phyloP scores from a whole-genome alignment of 2,329 filamentous ascomycete species.

The Teratosphaeria pseudoeucalypti region DNA sequence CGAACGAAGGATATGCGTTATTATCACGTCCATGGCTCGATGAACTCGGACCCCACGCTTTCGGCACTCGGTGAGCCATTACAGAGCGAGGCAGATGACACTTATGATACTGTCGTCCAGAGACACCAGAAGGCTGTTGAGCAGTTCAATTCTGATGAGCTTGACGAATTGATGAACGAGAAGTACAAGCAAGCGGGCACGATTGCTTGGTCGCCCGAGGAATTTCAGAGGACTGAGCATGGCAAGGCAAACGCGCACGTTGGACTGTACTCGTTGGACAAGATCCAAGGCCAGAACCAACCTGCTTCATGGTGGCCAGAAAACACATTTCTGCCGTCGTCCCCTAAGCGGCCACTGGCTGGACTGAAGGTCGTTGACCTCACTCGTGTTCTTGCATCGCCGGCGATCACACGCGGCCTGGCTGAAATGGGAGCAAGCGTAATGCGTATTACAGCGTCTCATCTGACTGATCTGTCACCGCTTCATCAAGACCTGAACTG shows the following conservation, averaged over 20 bases:
- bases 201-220: slow-evolving; percentile 5
- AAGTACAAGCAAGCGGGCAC: slow-evolving; percentile 7
- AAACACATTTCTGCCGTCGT: slow-evolving; percentile 17
- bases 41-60: too few relatives aligned
- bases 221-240: slow-evolving; percentile 28
- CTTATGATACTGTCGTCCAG: slow-evolving; percentile 15
- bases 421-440: slow-evolving; percentile 69
- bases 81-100: too few relatives aligned
- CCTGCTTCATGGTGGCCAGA: slow-evolving; percentile 17
- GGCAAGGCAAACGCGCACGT: slow-evolving; percentile 9
- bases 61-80: too few relatives aligned
- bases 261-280: slow-evolving; percentile 4
- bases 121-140: slow-evolving; percentile 34
- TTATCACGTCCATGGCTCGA: too few relatives aligned
- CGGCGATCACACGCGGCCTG: slow-evolving; percentile 59
- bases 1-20: too few relatives aligned
- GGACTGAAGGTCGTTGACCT: slow-evolving; percentile 66
- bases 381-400: slow-evolving; percentile 65
- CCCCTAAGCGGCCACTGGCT: slow-evolving; percentile 29
- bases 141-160: slow-evolving; percentile 1
- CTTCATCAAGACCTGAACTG: slow-evolving; percentile 39
- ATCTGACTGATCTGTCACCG: slow-evolving; percentile 47
- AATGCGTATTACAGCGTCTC: slow-evolving; percentile 58
- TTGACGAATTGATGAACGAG: slow-evolving; percentile 7
- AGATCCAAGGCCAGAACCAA: slow-evolving; percentile 7